Evolutionary conservation across 495 filamentous ascomycete species (phyloP), one percentile per base, ranked within the genome.

Genomic region (Daldinia vernicosa): DNA sequence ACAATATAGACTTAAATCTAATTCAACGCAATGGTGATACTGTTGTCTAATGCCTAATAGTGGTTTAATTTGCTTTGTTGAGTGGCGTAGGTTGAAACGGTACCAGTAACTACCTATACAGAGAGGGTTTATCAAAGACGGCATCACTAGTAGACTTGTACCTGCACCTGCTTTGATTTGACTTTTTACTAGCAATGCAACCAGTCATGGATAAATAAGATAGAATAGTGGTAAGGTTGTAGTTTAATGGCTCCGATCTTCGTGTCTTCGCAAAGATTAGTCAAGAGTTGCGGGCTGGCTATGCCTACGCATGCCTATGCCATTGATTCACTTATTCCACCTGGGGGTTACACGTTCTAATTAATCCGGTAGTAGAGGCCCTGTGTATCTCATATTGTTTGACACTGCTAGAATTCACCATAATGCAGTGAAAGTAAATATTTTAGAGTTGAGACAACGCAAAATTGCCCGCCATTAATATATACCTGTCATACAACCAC

Each of bases 1-100:
- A 60, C 14, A 3, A 40, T 24, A 65, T 55, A 70, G 37, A 63
- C 63, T 45, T 45, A 59, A 52, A 59, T 64, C 54, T 70, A 60
- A 64, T 63, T 60, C 32, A 35, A 43, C 27, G 45, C 43, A 33
- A 9, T 7, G 27, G 50, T 53, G 22, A 53, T 53, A 53, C 7
- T 14, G 1, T 35, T 35, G 43, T 22, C 17, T 30, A 17, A 30
- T 53, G 12, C 50, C 14, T 30, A 6, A 15, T 22, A 24, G 19
- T 47, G 19, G 43, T 14, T 47, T 47, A 7, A 3, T 17, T 8
- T 22, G n/a, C 11, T 8, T 22, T 45, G 7, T 45, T 45, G 9
- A 11, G 8, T 19, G 17, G 40, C 7, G 6, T 45, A 45, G 40
- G 40, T 17, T 45, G 40, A 11, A 33, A 1, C 2, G 9, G 32